Conservation (phyloP, 805 yeast genomes). For the Candida jianshihensis region DNA sequence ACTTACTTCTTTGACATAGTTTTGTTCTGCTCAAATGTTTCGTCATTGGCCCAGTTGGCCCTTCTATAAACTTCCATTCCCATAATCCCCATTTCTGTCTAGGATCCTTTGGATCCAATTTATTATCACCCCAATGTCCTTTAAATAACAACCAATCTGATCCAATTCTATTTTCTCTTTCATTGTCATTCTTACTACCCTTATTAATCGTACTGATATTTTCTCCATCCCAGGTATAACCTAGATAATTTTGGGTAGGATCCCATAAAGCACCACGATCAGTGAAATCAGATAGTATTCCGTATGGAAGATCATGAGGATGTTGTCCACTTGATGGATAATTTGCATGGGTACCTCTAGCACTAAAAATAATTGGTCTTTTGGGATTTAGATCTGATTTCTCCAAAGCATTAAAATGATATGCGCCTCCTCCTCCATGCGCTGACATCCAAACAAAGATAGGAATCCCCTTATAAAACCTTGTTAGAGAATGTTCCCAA, state of each 20-base stretch:
- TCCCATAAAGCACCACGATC: slow-evolving; percentile 97
- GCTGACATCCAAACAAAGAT: slow-evolving; percentile 93
- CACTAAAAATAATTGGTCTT: slow-evolving; percentile 79
- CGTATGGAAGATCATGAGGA: slow-evolving; percentile 90
- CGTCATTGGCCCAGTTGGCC: slow-evolving; percentile 84
- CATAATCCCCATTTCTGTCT: slow-evolving; percentile 84
- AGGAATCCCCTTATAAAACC: slow-evolving; percentile 79
- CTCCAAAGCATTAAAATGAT: slow-evolving; percentile 69
- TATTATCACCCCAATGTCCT: slow-evolving; percentile 91
- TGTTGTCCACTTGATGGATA: slow-evolving; percentile 95
- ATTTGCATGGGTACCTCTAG: slow-evolving; percentile 96
- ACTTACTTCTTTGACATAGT: slow-evolving; percentile 78
- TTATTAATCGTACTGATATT: slow-evolving; percentile 33
- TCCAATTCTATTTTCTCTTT: slow-evolving; percentile 18
- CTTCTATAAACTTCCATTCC: slow-evolving; percentile 87
- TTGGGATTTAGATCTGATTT: slow-evolving; percentile 19
- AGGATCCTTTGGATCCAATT: slow-evolving; percentile 57
- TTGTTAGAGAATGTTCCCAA: slow-evolving; percentile 92
- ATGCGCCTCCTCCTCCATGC: slow-evolving; percentile 96
- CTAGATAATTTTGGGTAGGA: slow-evolving; percentile 74
- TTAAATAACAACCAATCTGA: slow-evolving; percentile 65
- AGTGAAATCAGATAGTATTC: slow-evolving; percentile 85
- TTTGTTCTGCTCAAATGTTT: slow-evolving; percentile 65
- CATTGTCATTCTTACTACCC: slow-evolving; percentile 19
- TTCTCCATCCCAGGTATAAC: slow-evolving; percentile 70